Base-by-base conservation (phyloP, 192 early-diverging fungal species). In the Lobosporangium transversale region DNA sequence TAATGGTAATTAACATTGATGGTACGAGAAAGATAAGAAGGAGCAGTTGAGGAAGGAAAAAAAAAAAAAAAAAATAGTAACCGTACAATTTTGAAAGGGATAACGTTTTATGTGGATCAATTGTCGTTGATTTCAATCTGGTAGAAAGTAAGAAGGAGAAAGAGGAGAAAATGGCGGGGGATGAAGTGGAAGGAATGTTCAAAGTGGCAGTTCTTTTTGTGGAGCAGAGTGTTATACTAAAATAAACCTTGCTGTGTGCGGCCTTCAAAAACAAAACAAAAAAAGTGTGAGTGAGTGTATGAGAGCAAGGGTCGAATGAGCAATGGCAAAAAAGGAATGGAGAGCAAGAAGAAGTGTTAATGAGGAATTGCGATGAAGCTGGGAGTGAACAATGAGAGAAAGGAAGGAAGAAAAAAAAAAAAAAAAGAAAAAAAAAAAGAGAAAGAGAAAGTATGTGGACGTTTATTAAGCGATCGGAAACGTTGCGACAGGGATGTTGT, bases 41-140 rank as follows among this genome's bases (percentile, higher is more conserved):
- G n/a, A n/a, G n/a, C n/a, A n/a, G n/a, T n/a, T n/a, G 44, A 45
- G 20, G 59, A 58, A 42, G 48, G 23, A 26, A 14, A 61, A 31
- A 18, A 32, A 51, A 23, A 51, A 48, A 1, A 37, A 31, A 27
- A 30, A 29, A 17, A n/a, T n/a, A n/a, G n/a, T n/a, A n/a, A n/a
- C n/a, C n/a, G n/a, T n/a, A n/a, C n/a, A n/a, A n/a, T n/a, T n/a
- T n/a, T n/a, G n/a, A n/a, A n/a, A n/a, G n/a, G n/a, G n/a, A n/a
- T n/a, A n/a, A n/a, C n/a, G n/a, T n/a, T n/a, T n/a, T n/a, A n/a
- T n/a, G n/a, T n/a, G n/a, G n/a, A n/a, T n/a, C n/a, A n/a, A n/a
- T n/a, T n/a, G n/a, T n/a, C n/a, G n/a, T n/a, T n/a, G n/a, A n/a
- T n/a, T n/a, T n/a, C n/a, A n/a, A n/a, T n/a, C n/a, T n/a, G n/a